phyloP scores from a whole-genome alignment of 768 basidiomycete genomes.

The Lyophyllum atratum region DNA sequence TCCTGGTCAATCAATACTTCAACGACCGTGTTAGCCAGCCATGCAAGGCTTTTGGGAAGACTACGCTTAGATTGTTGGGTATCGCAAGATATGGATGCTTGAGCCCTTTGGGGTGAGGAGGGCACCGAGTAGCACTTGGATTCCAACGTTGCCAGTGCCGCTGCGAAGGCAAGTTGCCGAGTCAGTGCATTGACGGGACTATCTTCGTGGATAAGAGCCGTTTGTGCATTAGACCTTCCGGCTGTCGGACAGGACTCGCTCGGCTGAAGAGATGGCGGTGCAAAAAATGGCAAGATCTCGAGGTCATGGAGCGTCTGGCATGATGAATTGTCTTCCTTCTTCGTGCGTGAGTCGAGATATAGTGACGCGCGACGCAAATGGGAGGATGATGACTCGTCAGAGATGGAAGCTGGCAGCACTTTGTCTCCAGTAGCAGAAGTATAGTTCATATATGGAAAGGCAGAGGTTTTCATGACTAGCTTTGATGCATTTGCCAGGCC shows the following conservation, averaged over 20 bases:
- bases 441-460: not conserved
- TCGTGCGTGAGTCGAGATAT: not conserved
- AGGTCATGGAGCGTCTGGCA: not conserved
- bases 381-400: not conserved
- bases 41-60: conserved; percentile 34
- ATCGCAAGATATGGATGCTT: not conserved
- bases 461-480: not conserved
- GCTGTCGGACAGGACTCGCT: conserved; percentile 7
- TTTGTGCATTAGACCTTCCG: not conserved
- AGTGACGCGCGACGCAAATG: not conserved
- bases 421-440: not conserved
- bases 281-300: not conserved
- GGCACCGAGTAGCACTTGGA: conserved; percentile 13
- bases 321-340: not conserved
- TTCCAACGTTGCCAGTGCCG: conserved; percentile 13
- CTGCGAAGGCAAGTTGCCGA: conserved; percentile 9
- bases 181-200: not conserved
- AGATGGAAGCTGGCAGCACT: not conserved
- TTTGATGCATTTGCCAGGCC: not conserved
- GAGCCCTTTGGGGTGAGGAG: conserved; percentile 9
- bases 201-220: not conserved
- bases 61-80: not conserved
- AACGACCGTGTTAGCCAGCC: conserved; percentile 56
- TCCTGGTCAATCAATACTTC: conserved; percentile 84
- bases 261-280: not conserved